Evolutionary conservation across 805 yeast species (phyloP), one percentile per base, ranked within the genome.

Genomic region (Monosporozyma aerobia): DNA sequence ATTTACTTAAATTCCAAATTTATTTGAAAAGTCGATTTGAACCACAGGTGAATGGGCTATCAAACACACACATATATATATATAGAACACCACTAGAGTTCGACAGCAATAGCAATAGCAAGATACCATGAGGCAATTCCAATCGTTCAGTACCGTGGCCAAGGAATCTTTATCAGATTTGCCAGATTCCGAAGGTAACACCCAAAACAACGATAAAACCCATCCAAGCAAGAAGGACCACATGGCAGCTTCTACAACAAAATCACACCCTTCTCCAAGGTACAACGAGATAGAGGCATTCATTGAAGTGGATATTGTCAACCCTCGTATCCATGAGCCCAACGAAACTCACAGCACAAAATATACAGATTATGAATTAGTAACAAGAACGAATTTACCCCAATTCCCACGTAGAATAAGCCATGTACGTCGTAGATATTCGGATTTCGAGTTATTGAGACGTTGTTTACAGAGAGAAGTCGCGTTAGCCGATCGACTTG

Each of bases 281-380:
- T 94, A 94, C 64, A 96, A 95, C 0, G 95, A 87, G 61, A 98
- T 97, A 0, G 98, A 94, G 68, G 88, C 89, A 70, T 88, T 90
- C 63, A 76, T 92, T 43, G 99, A 92, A 69, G 82, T 94, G 37
- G 97, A 90, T 68, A 96, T 90, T 54, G 54, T 74, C 52, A 57
- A 63, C 46, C 69, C 71, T 1, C 60, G 53, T 48, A 65, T 68
- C 5, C 68, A 65, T 44, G 53, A 61, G 57, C 72, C 60, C 2
- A 16, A 14, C 5, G 19, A 25, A 5, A 22, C 23, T 6, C 10
- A 19, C 10, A 51, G 13, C 9, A 40, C 44, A 10, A 81, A 83
- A 82, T 92, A 77, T 67, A 92, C 98, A 9, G 98, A 92, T 69
- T 92, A 92, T 69, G 97, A 90, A 68, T 81, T 92, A 23, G 75